Evolutionary conservation across 1,284 basidiomycete species (phyloP), one percentile per base, ranked within the genome.

Genomic region (Singerocomus rubriflavus): DNA sequence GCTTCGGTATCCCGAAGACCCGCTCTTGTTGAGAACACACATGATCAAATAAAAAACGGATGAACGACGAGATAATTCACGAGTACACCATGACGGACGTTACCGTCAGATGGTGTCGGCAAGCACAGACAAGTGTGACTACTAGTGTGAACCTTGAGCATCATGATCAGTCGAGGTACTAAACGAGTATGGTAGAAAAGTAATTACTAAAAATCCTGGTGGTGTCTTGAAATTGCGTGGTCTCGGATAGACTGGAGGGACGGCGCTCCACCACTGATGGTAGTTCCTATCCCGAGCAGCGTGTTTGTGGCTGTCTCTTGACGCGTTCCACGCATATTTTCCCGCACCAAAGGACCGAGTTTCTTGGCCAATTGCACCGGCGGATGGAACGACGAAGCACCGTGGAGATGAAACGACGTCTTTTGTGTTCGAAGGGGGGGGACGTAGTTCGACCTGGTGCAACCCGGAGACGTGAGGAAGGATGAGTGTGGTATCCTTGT

Each of bases 321-420:
- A 16, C 16, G 14, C 37, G 0, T 25, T 48, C 44, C 12, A 35
- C 38, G 32, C n/a, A 35, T 11, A 30, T 11, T 37, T 31, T 25
- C 16, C 39, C 14, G 4, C 9, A 25, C 25, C 7, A 21, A 42
- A 5, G 12, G 16, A 14, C 5, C 21, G 21, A 11, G 42, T 42
- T 17, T 43, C 5, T 45, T 37, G 48, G 41, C 33, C 44, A 27
- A 21, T 26, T 16, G 26, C 2, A 33, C 44, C 36, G 50, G 41
- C 35, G 35, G 40, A 10, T 16, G 44, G 50, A 57, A 53, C 36
- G 39, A 29, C 37, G 39, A 48, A 33, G 44, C 13, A 37, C 32
- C 25, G 32, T 35, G 38, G 21, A 14, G 16, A 26, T 41, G 55
- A 53, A 47, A 48, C 54, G 26, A 27, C 13, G 17, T 30, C 39